Evolutionary conservation across 73 alveolate species (phyloP).

Genomic region (Symbiodinium pilosum): DNA sequence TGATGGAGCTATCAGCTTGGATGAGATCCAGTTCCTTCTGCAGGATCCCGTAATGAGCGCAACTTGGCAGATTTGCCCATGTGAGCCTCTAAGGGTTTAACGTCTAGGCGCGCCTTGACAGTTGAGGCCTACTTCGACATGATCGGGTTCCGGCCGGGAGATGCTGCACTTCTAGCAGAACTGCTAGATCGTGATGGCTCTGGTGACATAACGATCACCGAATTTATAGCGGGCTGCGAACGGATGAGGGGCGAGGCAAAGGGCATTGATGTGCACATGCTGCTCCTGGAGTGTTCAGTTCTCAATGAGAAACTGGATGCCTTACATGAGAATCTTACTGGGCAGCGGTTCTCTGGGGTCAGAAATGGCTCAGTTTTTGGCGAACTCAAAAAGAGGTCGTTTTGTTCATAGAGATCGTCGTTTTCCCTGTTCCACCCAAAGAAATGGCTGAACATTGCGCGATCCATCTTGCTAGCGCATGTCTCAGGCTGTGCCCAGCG

Average conservation of each 20-base stretch:
- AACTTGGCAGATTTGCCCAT: not conserved
- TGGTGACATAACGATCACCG: slow-evolving; percentile 39
- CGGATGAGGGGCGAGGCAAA: slow-evolving; percentile 76
- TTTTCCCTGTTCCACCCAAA: too few relatives aligned
- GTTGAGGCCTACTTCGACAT: slow-evolving; percentile 4
- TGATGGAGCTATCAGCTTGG: slow-evolving; percentile 69
- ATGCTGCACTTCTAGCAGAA: slow-evolving; percentile 54
- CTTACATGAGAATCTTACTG: not conserved
- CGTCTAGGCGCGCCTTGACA: not conserved
- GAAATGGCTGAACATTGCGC: too few relatives aligned
- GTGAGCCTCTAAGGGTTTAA: too few relatives aligned
- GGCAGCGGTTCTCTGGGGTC: not conserved
- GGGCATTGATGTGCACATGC: slow-evolving; percentile 52
- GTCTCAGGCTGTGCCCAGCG: too few relatives aligned
- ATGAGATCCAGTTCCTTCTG: slow-evolving; percentile 35
- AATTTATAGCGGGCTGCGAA: slow-evolving; percentile 67
- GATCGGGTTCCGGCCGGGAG: slow-evolving; percentile 73
- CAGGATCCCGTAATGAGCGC: slow-evolving; percentile 80
- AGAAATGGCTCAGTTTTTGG: not conserved
- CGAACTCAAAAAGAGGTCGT: not conserved
- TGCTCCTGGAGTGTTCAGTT: slow-evolving; percentile 58
- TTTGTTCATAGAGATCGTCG: not conserved
- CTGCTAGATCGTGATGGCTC: slow-evolving; percentile 39
- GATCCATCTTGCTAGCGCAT: too few relatives aligned
- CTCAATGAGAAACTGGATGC: slow-evolving; percentile 6